Evolutionary conservation across 306 rosid species (phyloP).

Genomic region (Ormosia emarginata): DNA sequence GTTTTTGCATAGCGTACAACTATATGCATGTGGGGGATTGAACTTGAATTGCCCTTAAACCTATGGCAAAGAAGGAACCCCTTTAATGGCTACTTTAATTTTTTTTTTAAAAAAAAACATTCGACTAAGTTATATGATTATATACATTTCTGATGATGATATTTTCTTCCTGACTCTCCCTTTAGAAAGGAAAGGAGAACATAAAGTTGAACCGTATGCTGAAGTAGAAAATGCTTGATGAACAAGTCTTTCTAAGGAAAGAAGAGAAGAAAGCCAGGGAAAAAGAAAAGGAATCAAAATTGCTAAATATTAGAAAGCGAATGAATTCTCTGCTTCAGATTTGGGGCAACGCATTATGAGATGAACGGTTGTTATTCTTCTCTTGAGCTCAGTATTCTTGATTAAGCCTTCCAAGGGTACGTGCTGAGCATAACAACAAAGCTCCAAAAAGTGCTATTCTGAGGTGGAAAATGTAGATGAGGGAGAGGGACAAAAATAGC

Average conservation of each 20-base stretch:
- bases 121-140: neutral
- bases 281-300: slow-evolving; percentile 17
- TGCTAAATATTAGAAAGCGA: slow-evolving; percentile 18
- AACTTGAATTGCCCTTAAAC: neutral
- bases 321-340: slow-evolving; percentile 44
- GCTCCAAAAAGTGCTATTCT: slow-evolving; percentile 27
- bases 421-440: slow-evolving; percentile 17
- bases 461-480: slow-evolving; percentile 34
- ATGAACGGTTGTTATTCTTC: slow-evolving; percentile 37
- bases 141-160: neutral
- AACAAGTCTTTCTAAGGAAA: slow-evolving; percentile 10
- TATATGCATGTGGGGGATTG: neutral
- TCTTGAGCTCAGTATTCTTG: slow-evolving; percentile 24
- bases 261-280: neutral
- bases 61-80: neutral
- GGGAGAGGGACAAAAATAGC: slow-evolving; percentile 23
- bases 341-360: slow-evolving; percentile 34
- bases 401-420: slow-evolving; percentile 23
- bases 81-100: neutral
- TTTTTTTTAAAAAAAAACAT: neutral
- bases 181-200: neutral
- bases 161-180: neutral
- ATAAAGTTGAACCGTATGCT: slow-evolving; percentile 6
- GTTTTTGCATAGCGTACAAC: neutral
- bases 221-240: slow-evolving; percentile 10